Conservation (phyloP, 2,329 filamentous ascomycete species). For the Phyllosticta citrichinensis region DNA sequence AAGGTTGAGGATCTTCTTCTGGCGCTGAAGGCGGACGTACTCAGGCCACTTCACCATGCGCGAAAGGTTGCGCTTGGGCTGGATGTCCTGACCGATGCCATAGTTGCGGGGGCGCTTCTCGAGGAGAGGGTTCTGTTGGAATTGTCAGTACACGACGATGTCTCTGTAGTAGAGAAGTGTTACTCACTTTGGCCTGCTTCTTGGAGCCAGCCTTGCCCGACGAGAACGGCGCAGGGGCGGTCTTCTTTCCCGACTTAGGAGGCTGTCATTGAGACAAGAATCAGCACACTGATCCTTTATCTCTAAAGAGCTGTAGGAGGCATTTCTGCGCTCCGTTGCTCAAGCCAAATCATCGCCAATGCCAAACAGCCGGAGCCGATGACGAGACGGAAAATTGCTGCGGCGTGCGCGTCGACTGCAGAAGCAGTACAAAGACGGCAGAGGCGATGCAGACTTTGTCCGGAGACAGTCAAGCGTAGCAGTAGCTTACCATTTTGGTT, state of each 20-base stretch:
- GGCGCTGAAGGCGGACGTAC: conserved; percentile 90
- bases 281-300: conserved; percentile 54
- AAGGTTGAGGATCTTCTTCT: conserved; percentile 92
- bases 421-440: background rate
- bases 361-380: background rate
- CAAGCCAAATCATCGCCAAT: conserved; percentile 11
- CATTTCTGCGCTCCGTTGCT: conserved; percentile 6
- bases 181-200: conserved; percentile 91
- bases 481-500: conserved; percentile 10
- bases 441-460: conserved; percentile 3
- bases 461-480: background rate
- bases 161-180: background rate
- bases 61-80: conserved; percentile 75
- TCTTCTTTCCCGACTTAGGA: conserved; percentile 94
- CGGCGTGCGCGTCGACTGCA: conserved; percentile 1
- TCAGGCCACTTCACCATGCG: conserved; percentile 98
- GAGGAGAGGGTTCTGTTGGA: conserved; percentile 87
- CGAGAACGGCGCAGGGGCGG: conserved; percentile 92
- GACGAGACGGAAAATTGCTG: conserved; percentile 9
- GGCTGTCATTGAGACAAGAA: conserved; percentile 99
- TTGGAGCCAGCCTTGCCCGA: conserved; percentile 85
- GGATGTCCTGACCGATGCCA: conserved; percentile 98
- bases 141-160: background rate
- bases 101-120: conserved; percentile 98
- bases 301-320: conserved; percentile 8